Evolutionary conservation across 1,284 basidiomycete species (phyloP), one percentile per base, ranked within the genome.

Genomic region (Amylostereum areolatum): DNA sequence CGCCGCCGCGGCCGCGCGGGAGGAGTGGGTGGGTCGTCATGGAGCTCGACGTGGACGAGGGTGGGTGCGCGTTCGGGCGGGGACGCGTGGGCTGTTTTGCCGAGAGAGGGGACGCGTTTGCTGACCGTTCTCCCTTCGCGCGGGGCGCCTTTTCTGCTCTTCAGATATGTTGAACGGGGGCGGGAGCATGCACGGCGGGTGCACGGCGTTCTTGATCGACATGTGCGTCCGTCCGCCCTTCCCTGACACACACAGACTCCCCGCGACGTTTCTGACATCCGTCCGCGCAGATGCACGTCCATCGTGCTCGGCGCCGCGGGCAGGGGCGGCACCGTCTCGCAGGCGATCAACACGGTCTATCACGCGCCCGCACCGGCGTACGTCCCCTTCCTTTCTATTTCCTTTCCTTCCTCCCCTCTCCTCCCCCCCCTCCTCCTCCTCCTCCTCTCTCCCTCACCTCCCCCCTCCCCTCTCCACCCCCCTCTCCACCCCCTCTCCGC

Each of bases 281-380:
- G 29, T 28, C n/a, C 18, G 24, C 33, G 25, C 36, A 78, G 77
- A 27, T 76, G 75, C 51, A 72, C 78, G 5, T 67, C 75, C 5
- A 56, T 78, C 47, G 67, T 72, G 1, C 54, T 77, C 10, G 52
- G 58, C 3, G 70, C 65, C 10, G 55, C 73, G 34, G 63, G 57
- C 27, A 49, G 64, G 7, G 57, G 58, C 5, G 62, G 57, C 2
- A 47, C 33, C 6, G 57, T 63, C 4, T 79, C 79, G 1, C 76
- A 77, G 55, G 70, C 68, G 8, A 63, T 81, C 32, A 73, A 74
- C 44, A 59, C 73, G 35, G 62, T 74, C 36, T 81, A 73, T 52
- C 79, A 81, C 55, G 77, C 79, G 1, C 79, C 79, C 4, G 76
- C 78, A 4, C 58, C 53, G 34, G 28, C 69, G 79, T 73, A 57